A percentile compares a stretch with the other conserved stretches of the same genome.
These are phyloP conservation scores for Ceratobasidium sp. DNA, from an alignment of 1,284 basidiomycete species.

Conservation along the genomic window DNA sequence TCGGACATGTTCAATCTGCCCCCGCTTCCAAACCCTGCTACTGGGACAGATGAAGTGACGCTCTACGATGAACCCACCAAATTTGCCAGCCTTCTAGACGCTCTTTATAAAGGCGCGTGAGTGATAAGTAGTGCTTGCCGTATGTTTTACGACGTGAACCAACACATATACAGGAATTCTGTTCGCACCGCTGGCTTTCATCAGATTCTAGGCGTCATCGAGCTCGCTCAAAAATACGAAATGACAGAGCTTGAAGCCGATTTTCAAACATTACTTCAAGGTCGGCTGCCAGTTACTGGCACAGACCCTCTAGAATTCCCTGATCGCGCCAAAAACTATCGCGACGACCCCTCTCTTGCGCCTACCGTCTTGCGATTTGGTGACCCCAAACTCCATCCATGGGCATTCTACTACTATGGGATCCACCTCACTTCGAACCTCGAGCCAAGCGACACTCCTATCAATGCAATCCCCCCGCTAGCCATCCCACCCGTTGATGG, in stretches of 20 bases:
- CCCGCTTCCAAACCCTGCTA: background rate
- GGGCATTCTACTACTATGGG: conserved; percentile 34
- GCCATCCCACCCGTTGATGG: background rate
- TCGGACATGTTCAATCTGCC: conserved; percentile 26
- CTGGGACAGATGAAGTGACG: conserved; percentile 6
- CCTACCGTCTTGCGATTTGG: conserved; percentile 17
- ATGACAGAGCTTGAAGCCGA: conserved; percentile 21
- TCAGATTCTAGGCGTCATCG: background rate
- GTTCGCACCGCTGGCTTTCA: no score
- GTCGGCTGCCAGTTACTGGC: conserved; percentile 3
- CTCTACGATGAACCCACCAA: conserved; percentile 6
- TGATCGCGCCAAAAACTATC: conserved; percentile 11
- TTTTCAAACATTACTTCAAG: conserved; percentile 4
- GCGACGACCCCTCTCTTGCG: conserved; percentile 13
- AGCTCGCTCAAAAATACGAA: conserved; percentile 28
- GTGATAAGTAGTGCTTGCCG: background rate
- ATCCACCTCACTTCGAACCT: conserved; percentile 4
- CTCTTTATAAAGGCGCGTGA: conserved; percentile 27
- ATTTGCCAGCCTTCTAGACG: conserved; percentile 10
- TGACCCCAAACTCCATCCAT: conserved; percentile 14
- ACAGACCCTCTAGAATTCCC: background rate
- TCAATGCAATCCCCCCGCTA: background rate
- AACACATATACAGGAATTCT: no score
- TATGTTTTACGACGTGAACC: background rate
- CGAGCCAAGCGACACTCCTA: background rate